Conservation (phyloP, 192 early-diverging fungal species). For the Backusella macrospora region DNA sequence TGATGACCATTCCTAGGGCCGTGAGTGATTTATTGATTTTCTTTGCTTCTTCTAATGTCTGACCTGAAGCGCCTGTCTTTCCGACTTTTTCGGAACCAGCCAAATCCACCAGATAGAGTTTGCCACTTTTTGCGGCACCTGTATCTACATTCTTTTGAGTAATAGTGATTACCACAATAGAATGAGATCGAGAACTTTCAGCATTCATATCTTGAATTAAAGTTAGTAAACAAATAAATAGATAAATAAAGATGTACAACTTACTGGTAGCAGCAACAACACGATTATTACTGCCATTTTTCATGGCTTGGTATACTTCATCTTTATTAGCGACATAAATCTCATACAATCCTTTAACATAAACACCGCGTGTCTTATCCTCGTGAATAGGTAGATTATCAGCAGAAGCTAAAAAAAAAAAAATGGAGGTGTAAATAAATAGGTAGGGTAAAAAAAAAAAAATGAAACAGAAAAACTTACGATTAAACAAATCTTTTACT, state of each 20-base stretch:
- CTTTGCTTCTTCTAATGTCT: constrained; percentile 99
- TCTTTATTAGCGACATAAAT: constrained; percentile 94
- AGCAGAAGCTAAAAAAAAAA: constrained; percentile 58
- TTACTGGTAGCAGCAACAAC: constrained; percentile 91
- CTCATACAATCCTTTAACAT: constrained; percentile 96
- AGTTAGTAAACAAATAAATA: not conserved
- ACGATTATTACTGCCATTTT: constrained; percentile 85
- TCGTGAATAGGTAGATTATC: constrained; percentile 97
- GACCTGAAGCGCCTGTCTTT: constrained; percentile 96
- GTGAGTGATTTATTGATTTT: constrained; percentile 99
- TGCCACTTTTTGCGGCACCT: constrained; percentile 90
- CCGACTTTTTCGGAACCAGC: constrained; percentile 99
- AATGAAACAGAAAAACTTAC: constrained; percentile 44
- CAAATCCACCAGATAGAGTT: constrained; percentile 96
- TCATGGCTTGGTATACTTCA: constrained; percentile 98
- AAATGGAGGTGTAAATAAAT: not conserved
- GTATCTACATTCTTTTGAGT: constrained; percentile 90
- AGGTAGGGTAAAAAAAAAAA: not conserved
- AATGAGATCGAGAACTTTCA: constrained; percentile 96
- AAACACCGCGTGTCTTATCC: constrained; percentile 95
- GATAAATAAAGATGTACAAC: constrained; percentile 21
- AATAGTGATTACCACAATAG: constrained; percentile 95
- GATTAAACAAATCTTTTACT: constrained; percentile 94
- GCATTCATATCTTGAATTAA: constrained; percentile 90
- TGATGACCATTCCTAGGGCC: constrained; percentile 99